Evolutionary conservation across 2,329 filamentous ascomycete genomes (phyloP), one percentile per base, ranked within the genome.

Genomic region (Lachnellula hyalina): DNA sequence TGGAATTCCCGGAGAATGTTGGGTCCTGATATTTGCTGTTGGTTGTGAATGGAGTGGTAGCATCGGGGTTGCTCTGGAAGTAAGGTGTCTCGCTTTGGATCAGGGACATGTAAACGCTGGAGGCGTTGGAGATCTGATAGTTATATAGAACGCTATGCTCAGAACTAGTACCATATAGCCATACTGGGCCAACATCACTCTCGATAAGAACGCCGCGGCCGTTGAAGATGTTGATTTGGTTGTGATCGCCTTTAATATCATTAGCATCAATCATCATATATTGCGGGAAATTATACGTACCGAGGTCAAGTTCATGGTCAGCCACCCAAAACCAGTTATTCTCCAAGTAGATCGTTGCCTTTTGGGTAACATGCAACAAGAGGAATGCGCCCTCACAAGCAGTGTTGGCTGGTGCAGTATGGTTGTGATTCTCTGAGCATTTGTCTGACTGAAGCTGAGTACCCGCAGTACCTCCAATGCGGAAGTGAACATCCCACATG

Each of bases 401-500:
- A 2, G 79, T 68, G 60, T 89, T 84, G 61, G 85, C 80, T 3
- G 73, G 70, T 49, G 87, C 83, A 5, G 77, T 79, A 14, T 76
- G 73, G 49, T 79, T 77, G 42, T 88, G 87, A 59, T 85, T 88
- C 79, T 95, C 95, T 70, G 81, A 72, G 75, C 92, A 96, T 53
- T 78, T 85, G 70, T 89, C 80, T 17, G 86, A 87, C 73, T 68
- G 89, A 15, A 97, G 81, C 61, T 89, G 74, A 28, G 92, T 95
- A 57, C 93, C 93, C 4, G 88, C 86, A 52, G 86, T 85, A 44
- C 94, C 94, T 65, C 91, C 93, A 64, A 99, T 83, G 67, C 94
- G 90, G 74, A 94, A 87, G 77, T 99, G 94, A n/a, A 92, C 86
- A 67, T 99, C 94, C 89, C 92, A 99, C 73, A 96, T 85, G 59